Evolutionary conservation across 306 rosid genomes (phyloP).

Genomic region (Vachellia pachyceras): DNA sequence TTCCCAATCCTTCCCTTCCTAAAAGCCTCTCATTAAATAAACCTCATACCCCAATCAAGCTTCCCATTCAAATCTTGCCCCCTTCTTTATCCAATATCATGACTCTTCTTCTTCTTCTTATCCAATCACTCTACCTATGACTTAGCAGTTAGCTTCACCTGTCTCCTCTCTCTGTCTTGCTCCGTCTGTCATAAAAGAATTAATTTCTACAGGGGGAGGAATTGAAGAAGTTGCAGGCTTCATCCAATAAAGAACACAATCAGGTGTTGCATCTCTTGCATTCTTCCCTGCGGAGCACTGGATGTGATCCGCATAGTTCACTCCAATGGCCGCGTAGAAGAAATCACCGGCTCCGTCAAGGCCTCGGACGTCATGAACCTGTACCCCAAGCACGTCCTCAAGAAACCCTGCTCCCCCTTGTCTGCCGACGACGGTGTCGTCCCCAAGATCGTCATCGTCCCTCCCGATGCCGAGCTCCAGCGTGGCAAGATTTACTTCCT

Average conservation of each 20-base stretch:
- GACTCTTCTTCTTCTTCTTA: neutral
- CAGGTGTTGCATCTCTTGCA: constrained; percentile 95
- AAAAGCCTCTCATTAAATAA: neutral
- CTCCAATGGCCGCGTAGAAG: constrained; percentile 82
- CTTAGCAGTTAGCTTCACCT: too few relatives aligned
- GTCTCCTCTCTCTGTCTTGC: constrained; percentile 1
- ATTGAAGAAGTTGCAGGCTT: neutral
- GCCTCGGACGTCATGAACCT: constrained; percentile 91
- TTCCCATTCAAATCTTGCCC: constrained; percentile 35
- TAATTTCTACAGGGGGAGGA: too few relatives aligned
- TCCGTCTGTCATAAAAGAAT: neutral
- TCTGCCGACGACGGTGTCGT: constrained; percentile 55
- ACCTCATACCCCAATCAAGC: neutral
- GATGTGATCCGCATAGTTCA: constrained; percentile 94
- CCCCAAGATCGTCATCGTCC: constrained; percentile 82
- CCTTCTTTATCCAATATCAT: neutral
- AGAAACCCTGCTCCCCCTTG: constrained; percentile 69
- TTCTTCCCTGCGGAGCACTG: constrained; percentile 90
- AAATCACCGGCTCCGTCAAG: constrained; percentile 70
- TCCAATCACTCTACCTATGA: constrained; percentile 17
- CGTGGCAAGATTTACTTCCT: constrained; percentile 99
- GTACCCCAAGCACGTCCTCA: constrained; percentile 85
- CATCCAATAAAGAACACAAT: constrained; percentile 71
- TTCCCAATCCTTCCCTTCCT: neutral
- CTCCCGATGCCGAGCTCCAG: constrained; percentile 89